Conservation (phyloP, 176 grass and related monocot species). For the Saccharum spontaneum region DNA sequence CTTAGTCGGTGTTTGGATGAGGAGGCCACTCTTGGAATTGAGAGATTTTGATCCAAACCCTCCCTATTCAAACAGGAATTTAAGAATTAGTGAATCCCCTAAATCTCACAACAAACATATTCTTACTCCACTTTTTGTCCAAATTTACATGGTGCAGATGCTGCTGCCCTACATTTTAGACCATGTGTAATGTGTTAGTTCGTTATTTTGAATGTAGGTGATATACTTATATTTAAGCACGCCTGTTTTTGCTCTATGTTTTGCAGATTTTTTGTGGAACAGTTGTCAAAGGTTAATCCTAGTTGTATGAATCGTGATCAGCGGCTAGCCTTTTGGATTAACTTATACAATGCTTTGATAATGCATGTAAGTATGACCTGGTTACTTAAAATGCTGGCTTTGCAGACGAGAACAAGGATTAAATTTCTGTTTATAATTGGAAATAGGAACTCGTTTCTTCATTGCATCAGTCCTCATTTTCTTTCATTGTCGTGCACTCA, state of each 20-base stretch:
- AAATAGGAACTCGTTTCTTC: neutral
- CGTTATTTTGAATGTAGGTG: slow-evolving; percentile 3
- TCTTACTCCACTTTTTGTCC: neutral
- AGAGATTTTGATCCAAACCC: neutral
- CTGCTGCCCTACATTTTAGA: neutral
- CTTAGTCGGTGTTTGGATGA: neutral
- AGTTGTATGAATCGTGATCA: slow-evolving; percentile 61
- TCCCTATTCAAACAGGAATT: neutral
- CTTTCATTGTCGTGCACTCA: neutral
- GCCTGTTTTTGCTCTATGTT: slow-evolving; percentile 20
- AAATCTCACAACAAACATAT: slow-evolving; percentile 16
- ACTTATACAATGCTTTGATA: slow-evolving; percentile 94
- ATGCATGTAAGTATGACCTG: slow-evolving; percentile 90
- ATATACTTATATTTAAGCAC: slow-evolving; percentile 2
- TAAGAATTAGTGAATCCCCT: neutral
- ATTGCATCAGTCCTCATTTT: neutral
- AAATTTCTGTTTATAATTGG: slow-evolving; percentile 22
- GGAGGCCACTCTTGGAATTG: neutral
- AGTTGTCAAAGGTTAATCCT: slow-evolving; percentile 83
- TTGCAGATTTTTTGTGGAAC: slow-evolving; percentile 90
- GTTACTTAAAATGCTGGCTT: neutral
- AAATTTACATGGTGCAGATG: slow-evolving; percentile 14
- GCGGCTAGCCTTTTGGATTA: slow-evolving; percentile 97
- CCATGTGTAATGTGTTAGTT: slow-evolving; percentile 13
- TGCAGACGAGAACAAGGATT: neutral